Base-by-base conservation (phyloP, 495 filamentous ascomycete species). In the Cercophora sp. region DNA sequence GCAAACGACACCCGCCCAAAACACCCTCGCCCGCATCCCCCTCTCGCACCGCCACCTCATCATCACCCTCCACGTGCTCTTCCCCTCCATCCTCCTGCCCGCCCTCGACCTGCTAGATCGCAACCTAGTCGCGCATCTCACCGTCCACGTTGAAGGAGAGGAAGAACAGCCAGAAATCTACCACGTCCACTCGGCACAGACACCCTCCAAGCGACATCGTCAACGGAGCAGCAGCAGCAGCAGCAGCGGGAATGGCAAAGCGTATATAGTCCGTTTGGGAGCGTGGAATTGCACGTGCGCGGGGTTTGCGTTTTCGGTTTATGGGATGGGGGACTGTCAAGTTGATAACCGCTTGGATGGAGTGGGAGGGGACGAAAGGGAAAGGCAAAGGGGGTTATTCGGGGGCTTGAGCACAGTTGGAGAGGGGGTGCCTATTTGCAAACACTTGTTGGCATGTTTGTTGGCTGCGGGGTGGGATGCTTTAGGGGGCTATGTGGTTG, bases 201-300 rank as follows among this genome's bases (percentile, higher is more conserved):
- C 3, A 39, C 10, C 18, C 15, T 52, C 37, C 54, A 54, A 59
- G 56, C 62, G 58, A 44, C 50, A 59, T 46, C 58, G 46, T 51
- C 52, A 57, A 27, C 27, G 37, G n/a, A 44, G 29, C 48, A 54
- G 42, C 24, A 43, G 43, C 55, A 49, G 36, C 47, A 24, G 23
- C 59, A 49, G 48, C 39, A 4, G 20, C 23, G 16, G 23, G 22
- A 6, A 18, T 8, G 8, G 48, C 18, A 70, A 64, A 37, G 3
- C 59, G 57, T 94, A 96, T 68, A 77, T 86, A 58, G 87, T 95
- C 20, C 78, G 82, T 6, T 71, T 87, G 5, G 51, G 61, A 2
- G 85, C 88, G n/a, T 96, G 91, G 91, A 89, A 88, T 63, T 96
- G 91, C 64, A 86, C 81, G 8, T 96, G 91, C 74, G 85, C 88